Conservation (phyloP, 768 basidiomycete genomes). For the Cyclocybe aegerita region DNA sequence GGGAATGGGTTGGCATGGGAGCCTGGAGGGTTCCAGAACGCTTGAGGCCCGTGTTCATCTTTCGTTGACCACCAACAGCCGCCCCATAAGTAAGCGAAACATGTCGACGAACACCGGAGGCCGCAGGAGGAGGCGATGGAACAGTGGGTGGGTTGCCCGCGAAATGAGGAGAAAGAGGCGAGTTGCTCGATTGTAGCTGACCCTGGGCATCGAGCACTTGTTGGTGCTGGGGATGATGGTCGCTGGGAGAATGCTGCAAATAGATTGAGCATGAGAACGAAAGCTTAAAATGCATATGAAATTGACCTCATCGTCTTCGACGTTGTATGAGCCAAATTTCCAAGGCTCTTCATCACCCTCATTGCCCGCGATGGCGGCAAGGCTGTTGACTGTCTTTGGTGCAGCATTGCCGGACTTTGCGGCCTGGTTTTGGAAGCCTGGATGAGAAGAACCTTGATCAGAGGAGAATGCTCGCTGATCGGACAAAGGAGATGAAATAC, state of each 20-base stretch:
- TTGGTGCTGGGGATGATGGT: constrained; percentile 38
- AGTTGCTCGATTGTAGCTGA: constrained; percentile 36
- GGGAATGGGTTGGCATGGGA: constrained; percentile 38
- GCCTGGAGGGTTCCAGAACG: constrained; percentile 77
- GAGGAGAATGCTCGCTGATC: constrained; percentile 18
- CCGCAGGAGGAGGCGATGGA: constrained; percentile 73
- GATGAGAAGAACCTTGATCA: constrained; percentile 12
- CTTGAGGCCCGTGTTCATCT: constrained; percentile 54
- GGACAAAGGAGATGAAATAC: constrained; percentile 36
- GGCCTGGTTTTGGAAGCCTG: constrained; percentile 53
- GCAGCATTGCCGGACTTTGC: constrained; percentile 62
- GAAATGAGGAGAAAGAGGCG: constrained; percentile 69
- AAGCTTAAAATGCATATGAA: constrained; percentile 5
- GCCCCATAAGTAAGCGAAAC: constrained; percentile 77
- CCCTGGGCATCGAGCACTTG: constrained; percentile 48
- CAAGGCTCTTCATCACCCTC: constrained; percentile 90
- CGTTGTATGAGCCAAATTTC: constrained; percentile 63
- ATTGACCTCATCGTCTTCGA: constrained; percentile 67
- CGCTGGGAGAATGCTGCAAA: constrained; percentile 23
- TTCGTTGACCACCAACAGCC: constrained; percentile 49
- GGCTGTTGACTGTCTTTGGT: constrained; percentile 76
- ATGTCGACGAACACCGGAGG: constrained; percentile 73
- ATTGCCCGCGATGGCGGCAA: constrained; percentile 81
- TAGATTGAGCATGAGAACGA: constrained; percentile 8
- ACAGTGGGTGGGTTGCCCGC: constrained; percentile 39